Conservation (phyloP, 1,284 basidiomycete genomes). For the Tilletiaria anomala region DNA sequence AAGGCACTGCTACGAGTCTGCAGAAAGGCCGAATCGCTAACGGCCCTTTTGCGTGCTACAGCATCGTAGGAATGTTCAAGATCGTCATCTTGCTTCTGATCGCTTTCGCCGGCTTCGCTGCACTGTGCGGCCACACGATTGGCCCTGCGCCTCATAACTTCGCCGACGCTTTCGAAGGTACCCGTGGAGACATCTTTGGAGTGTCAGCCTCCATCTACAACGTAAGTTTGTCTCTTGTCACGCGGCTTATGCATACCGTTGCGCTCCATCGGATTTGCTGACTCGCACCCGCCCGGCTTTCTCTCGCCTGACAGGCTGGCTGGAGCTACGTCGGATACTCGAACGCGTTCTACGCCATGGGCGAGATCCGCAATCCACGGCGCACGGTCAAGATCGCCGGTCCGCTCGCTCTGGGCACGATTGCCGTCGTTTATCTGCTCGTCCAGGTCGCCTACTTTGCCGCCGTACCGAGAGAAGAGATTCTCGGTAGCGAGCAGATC, state of each 20-base stretch:
- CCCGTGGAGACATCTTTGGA: slow-evolving; percentile 42
- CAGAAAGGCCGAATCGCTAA: no score
- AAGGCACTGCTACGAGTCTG: no score
- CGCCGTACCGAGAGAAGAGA: slow-evolving; percentile 45
- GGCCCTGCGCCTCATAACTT: slow-evolving; percentile 46
- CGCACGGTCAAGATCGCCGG: slow-evolving; percentile 49
- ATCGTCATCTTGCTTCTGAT: slow-evolving; percentile 50
- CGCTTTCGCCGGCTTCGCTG: slow-evolving; percentile 48
- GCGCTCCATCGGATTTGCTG: no score
- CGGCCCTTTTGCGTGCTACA: no score
- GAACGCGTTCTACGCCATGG: slow-evolving; percentile 47
- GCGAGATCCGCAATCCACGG: slow-evolving; percentile 45
- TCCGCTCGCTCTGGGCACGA: slow-evolving; percentile 46
- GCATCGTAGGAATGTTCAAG: slow-evolving; percentile 53
- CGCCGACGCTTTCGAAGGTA: slow-evolving; percentile 45
- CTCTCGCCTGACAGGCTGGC: no score
- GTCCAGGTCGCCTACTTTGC: slow-evolving; percentile 45
- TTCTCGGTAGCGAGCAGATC: slow-evolving; percentile 44
- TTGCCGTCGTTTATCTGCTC: slow-evolving; percentile 44
- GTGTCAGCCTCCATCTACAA: slow-evolving; percentile 30
- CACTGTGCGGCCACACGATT: slow-evolving; percentile 45
- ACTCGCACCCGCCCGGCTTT: background rate
- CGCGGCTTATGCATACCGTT: no score
- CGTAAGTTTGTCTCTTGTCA: slow-evolving; percentile 45
- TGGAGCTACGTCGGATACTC: slow-evolving; percentile 52